A percentile compares a stretch with the other conserved stretches of the same genome.
phyloP scores from a whole-genome alignment of 2,329 filamentous ascomycete genomes.

The Calonectria honghensis region DNA sequence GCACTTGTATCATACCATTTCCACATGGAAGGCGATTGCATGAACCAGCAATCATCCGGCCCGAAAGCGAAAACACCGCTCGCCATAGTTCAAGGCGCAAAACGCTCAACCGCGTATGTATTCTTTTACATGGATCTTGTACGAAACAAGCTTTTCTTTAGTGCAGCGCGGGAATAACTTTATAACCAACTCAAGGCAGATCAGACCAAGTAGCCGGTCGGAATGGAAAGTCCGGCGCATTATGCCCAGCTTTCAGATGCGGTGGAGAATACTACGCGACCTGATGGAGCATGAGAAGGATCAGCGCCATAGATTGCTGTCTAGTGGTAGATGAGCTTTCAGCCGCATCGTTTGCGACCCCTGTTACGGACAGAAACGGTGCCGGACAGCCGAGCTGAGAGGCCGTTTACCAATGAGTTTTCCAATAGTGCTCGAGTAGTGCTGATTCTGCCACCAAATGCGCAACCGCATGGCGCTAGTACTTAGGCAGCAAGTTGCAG shows the following conservation, averaged over 20 bases:
- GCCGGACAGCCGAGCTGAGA: too few relatives aligned
- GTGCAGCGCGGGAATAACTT: neutral
- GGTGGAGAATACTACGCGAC: neutral
- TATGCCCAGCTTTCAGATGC: neutral
- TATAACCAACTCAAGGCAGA: conserved; percentile 8
- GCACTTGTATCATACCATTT: neutral
- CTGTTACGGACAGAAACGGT: too few relatives aligned
- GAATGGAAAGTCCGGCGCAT: neutral
- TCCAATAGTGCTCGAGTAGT: too few relatives aligned
- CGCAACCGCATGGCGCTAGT: neutral
- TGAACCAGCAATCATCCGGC: conserved; percentile 1
- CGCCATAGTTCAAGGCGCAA: neutral
- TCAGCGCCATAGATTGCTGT: neutral
- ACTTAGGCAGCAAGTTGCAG: neutral
- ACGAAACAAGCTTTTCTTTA: neutral
- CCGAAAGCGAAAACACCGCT: neutral
- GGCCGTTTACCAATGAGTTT: too few relatives aligned
- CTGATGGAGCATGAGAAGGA: neutral
- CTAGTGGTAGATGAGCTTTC: neutral
- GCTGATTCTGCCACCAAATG: neutral
- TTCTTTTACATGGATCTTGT: too few relatives aligned
- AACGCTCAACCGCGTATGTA: neutral
- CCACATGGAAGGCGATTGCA: conserved; percentile 3
- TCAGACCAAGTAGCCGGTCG: neutral
- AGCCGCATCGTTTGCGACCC: neutral